Conservation (phyloP, 208 protist genomes). For the Lotmaria passim region DNA sequence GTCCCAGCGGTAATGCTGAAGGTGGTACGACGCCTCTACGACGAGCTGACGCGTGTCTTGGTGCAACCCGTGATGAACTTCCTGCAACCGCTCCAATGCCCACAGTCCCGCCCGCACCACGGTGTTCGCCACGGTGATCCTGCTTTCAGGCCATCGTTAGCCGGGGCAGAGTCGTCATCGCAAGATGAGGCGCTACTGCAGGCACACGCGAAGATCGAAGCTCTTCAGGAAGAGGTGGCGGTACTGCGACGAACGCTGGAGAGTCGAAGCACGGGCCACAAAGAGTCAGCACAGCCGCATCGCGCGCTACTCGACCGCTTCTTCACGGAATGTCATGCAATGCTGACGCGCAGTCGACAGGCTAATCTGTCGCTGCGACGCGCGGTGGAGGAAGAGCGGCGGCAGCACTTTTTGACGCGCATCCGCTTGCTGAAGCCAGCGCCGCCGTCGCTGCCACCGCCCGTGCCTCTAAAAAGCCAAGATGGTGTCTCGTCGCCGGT, state of each 20-base stretch:
- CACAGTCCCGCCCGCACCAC: not conserved
- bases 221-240: constrained; percentile 28
- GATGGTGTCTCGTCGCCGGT: not conserved
- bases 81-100: not conserved
- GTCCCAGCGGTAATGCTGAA: constrained; percentile 19
- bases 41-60: constrained; percentile 19
- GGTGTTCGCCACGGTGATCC: not conserved
- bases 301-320: constrained; percentile 31
- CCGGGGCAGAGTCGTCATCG: not conserved
- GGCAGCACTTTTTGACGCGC: constrained; percentile 38
- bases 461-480: not conserved
- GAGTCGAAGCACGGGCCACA: not conserved
- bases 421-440: constrained; percentile 42
- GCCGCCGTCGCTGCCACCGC: constrained; percentile 3
- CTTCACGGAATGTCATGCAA: constrained; percentile 32
- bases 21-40: constrained; percentile 16
- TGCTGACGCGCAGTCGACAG: constrained; percentile 38
- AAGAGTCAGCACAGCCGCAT: no score
- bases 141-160: no score
- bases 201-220: constrained; percentile 17
- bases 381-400: constrained; percentile 48
- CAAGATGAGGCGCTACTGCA: not conserved
- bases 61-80: constrained; percentile 21
- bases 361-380: constrained; percentile 31
- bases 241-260: constrained; percentile 18